phyloP scores from a whole-genome alignment of 176 grass and related monocot genomes.

The Ananas comosus region DNA sequence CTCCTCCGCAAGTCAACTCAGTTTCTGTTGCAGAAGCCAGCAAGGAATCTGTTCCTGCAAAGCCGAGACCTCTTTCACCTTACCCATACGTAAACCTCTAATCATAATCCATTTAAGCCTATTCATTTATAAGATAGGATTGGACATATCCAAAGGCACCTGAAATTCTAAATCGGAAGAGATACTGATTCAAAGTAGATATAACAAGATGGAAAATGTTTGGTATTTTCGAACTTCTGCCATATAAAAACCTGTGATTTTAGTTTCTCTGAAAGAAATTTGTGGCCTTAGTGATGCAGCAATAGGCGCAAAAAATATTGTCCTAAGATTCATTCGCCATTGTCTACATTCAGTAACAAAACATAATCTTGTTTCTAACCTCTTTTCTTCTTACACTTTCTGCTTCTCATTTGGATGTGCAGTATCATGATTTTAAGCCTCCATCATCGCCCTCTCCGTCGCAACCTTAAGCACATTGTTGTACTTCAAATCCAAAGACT shows the following conservation, averaged over 20 bases:
- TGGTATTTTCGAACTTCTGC: not conserved
- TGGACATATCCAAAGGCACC: not conserved
- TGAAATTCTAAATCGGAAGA: not conserved
- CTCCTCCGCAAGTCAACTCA: conserved; percentile 22
- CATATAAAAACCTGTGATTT: not conserved
- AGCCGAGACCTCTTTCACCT: conserved; percentile 50
- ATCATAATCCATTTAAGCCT: not conserved
- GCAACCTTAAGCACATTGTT: conserved; percentile 27
- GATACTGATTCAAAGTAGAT: not conserved
- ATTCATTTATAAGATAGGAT: not conserved
- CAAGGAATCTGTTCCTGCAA: conserved; percentile 24
- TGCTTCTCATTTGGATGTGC: conserved; percentile 6
- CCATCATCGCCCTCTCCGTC: conserved; percentile 81
- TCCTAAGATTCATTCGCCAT: not conserved
- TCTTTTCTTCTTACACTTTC: not conserved
- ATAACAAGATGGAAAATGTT: not conserved
- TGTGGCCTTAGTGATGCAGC: too few species aligned
- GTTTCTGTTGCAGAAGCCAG: conserved; percentile 25
- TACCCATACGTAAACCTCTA: conserved; percentile 57
- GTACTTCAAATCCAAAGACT: not conserved
- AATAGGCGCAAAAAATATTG: not conserved
- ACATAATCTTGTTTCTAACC: conserved; percentile 13
- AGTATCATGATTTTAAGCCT: conserved; percentile 97
- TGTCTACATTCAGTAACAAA: not conserved
- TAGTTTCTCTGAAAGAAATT: too few species aligned